Evolutionary conservation across 2,329 filamentous ascomycete genomes (phyloP), one percentile per base, ranked within the genome.

Genomic region (Alternaria gaisen): DNA sequence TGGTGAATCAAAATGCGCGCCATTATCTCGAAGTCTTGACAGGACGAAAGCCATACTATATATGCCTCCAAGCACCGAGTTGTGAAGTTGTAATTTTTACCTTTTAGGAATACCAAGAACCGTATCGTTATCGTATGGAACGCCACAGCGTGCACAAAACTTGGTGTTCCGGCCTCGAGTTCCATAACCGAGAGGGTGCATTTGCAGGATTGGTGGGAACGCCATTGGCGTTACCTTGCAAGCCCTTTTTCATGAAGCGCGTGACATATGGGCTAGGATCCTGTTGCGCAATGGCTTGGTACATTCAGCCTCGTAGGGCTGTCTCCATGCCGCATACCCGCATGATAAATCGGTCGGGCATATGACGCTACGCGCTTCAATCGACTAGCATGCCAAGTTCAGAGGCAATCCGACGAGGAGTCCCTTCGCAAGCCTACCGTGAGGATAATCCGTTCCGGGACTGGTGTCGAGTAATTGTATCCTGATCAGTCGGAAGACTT

Each of bases 51-150:
- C 34, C 8, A 14, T 36, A 6, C 8, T 48, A 57, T 52, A 34
- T 52, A 57, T 42, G 7, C 20, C 18, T 46, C 34, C 20, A 34
- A n/a, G 41, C 22, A 40, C 22, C 22, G 34, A 52, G 41, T 57
- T 30, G 34, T 10, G 16, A 12, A 18, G 26, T 41, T 26, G 3
- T 24, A 20, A 50, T 30, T n/a, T 22, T 41, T 34, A n/a, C 53
- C 7, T 50, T 12, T 38, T 56, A 38, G 40, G 41, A 14, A 47
- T 34, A 52, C 47, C 53, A 60, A 60, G 58, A 24, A 11, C 46
- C 20, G 41, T 24, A 36, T 57, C 47, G 9, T 41, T 34, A 42
- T 56, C 22, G 22, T 36, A n/a, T 18, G 10, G 16, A 52, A 32
- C 46, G 58, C 58, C 53, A 57, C 40, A 41, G 5, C 16, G 40